Percentiles rank a stretch among this genome's conserved stretches.
phyloP scores from a whole-genome alignment of 495 filamentous ascomycete species.

The Oidiodendron maius region DNA sequence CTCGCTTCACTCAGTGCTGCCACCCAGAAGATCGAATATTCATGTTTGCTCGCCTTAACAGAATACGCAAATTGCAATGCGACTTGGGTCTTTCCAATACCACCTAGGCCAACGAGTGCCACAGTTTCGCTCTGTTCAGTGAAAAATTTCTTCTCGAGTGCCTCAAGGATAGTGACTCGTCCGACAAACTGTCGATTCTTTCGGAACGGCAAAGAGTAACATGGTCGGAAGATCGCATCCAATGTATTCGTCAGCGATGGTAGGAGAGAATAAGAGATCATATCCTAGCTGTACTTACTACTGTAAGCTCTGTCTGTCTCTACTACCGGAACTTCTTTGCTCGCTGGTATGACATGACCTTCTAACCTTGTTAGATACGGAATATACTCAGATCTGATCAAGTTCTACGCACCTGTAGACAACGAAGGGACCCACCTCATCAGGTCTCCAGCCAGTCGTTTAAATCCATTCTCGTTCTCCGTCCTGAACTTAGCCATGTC shows the following conservation, averaged over 20 bases:
- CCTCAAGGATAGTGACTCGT: slow-evolving; percentile 3
- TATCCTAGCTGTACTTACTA: slow-evolving; percentile 16
- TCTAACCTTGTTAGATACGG: too few relatives aligned
- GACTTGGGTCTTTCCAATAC: slow-evolving; percentile 1
- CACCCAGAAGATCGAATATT: not conserved
- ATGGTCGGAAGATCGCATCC: slow-evolving; percentile 11
- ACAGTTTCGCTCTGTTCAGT: slow-evolving; percentile 8
- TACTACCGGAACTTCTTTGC: slow-evolving; percentile 13
- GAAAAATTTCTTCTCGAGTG: slow-evolving; percentile 8
- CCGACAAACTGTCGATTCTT: slow-evolving; percentile 10
- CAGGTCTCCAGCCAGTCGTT: slow-evolving; percentile 26
- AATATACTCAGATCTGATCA: slow-evolving; percentile 15
- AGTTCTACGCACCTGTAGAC: slow-evolving; percentile 15
- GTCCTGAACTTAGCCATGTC: slow-evolving; percentile 34
- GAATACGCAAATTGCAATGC: not conserved
- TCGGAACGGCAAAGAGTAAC: slow-evolving; percentile 6
- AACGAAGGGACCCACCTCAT: slow-evolving; percentile 13
- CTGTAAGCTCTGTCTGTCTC: slow-evolving; percentile 13
- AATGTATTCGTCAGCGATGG: slow-evolving; percentile 14
- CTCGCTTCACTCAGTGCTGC: not conserved
- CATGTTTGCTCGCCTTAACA: not conserved
- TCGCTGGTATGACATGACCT: slow-evolving; percentile 12
- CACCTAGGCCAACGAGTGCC: too few relatives aligned
- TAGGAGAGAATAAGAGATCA: slow-evolving; percentile 14
- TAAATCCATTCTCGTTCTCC: slow-evolving; percentile 29